A percentile compares a stretch with the other conserved stretches of the same genome.
These are phyloP conservation scores for Arthrobotrys pseudoclavata DNA, from an alignment of 2,329 filamentous ascomycete genomes.

Conservation along the genomic window DNA sequence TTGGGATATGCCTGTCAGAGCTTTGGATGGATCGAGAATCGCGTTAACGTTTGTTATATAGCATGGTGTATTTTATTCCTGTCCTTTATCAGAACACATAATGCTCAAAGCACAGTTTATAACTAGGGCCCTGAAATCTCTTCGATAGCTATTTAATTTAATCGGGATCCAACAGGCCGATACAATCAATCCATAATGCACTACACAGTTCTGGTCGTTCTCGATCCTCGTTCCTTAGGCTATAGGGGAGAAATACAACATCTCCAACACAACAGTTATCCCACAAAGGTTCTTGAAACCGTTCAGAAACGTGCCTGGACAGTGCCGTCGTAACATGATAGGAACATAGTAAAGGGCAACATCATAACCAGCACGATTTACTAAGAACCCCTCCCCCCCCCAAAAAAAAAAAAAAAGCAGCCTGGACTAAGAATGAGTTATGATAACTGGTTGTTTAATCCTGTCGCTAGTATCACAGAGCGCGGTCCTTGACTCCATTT, in stretches of 20 bases:
- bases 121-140: too few species aligned
- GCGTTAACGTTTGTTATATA: too few species aligned
- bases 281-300: background rate
- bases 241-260: conserved; percentile 32
- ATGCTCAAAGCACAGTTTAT: background rate
- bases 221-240: too few species aligned
- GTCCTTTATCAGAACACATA: background rate
- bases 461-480: background rate
- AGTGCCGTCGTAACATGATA: conserved; percentile 1
- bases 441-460: background rate
- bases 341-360: background rate
- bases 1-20: background rate
- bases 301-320: background rate
- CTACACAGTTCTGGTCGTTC: too few species aligned
- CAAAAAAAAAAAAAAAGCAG: background rate
- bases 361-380: background rate
- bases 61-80: background rate
- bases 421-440: too few species aligned
- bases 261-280: conserved; percentile 27
- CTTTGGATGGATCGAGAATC: too few species aligned
- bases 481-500: background rate
- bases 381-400: too few species aligned
- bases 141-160: too few species aligned
- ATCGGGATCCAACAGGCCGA: too few species aligned
- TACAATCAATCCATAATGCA: too few species aligned